Conservation (phyloP, 345 rosid species). For the Salix dunnii region DNA sequence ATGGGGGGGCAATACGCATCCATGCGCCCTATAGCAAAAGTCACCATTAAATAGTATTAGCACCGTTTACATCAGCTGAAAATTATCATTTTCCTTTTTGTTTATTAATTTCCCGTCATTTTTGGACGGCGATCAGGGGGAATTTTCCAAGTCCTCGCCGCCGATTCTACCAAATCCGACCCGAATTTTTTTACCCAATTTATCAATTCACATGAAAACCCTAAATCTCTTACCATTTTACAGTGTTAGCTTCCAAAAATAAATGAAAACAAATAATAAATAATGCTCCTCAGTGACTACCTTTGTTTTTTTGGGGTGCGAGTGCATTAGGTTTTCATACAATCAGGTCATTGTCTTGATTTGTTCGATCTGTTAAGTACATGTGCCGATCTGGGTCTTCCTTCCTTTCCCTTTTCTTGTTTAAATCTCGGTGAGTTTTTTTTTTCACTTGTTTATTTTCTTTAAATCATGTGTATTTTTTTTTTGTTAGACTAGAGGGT, state of each 20-base stretch:
- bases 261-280: background rate
- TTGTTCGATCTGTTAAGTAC: slow-evolving; percentile 49
- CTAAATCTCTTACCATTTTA: slow-evolving; percentile 16
- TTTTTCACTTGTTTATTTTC: slow-evolving; percentile 5
- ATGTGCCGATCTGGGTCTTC: slow-evolving; percentile 60
- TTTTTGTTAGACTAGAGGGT: slow-evolving; percentile 4
- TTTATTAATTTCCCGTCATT: slow-evolving; percentile 28
- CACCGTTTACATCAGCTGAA: slow-evolving; percentile 42
- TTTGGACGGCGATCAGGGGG: slow-evolving; percentile 54
- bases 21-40: slow-evolving; percentile 22
- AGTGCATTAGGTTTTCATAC: slow-evolving; percentile 30
- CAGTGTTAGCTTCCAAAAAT: slow-evolving; percentile 5
- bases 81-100: slow-evolving; percentile 39
- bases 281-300: background rate
- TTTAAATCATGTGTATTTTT: slow-evolving; percentile 10
- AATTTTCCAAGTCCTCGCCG: slow-evolving; percentile 37
- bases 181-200: background rate
- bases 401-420: slow-evolving; percentile 42
- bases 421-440: slow-evolving; percentile 52
- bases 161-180: slow-evolving; percentile 24
- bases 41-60: slow-evolving; percentile 48
- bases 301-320: slow-evolving; percentile 11
- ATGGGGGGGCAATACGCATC: slow-evolving; percentile 24
- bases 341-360: slow-evolving; percentile 39
- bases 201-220: slow-evolving; percentile 13